Evolutionary conservation across 176 grass and related monocot genomes (phyloP), one percentile per base, ranked within the genome.

Genomic region (bread wheat (Triticum aestivum)): DNA sequence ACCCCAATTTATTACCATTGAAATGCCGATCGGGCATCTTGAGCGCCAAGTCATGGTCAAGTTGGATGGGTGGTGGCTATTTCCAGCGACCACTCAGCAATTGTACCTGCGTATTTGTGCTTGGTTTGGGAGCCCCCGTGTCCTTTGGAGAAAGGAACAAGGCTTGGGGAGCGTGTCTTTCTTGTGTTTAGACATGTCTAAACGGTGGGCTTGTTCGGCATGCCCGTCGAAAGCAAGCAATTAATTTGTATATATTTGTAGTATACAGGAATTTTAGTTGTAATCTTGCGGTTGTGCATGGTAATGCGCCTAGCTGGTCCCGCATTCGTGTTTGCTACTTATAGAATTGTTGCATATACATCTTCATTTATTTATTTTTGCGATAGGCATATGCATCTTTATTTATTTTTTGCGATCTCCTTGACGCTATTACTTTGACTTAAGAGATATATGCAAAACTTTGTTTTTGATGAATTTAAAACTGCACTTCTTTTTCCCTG

Each of bases 11-110:
- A 18, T 82, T 82, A 82, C 49, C 13, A 30, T 82, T 44, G 70
- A 69, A 17, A 85, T 44, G 44, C 9, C 71, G 20, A 81, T 44
- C 15, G 11, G 10, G 27, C 82, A 64, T 41, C 86, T 85, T 85
- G 89, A 56, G 82, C 17, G 30, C 69, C 69, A 85, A 82, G 52
- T 65, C 79, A 64, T 39, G n/a, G 69, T 65, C 69, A 79, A 76
- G 75, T 73, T 84, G 89, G 80, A 51, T 81, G 69, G 32, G 70
- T 61, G 51, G 54, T 17, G 37, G 30, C 30, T 86, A 78, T 87
- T 90, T 88, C 41, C 71, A 47, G 14, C 17, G 33, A 8, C 33
- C 56, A 82, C 71, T 45, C 77, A 70, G 8, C 18, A 77, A 56
- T 44, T 87, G 81, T 84, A 76, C 85, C 47, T 17, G 52, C 45